Percentiles rank a stretch among this genome's conserved stretches.
These are phyloP conservation scores for Suillus placidus DNA, from an alignment of 768 basidiomycete genomes.

Conservation along the genomic window DNA sequence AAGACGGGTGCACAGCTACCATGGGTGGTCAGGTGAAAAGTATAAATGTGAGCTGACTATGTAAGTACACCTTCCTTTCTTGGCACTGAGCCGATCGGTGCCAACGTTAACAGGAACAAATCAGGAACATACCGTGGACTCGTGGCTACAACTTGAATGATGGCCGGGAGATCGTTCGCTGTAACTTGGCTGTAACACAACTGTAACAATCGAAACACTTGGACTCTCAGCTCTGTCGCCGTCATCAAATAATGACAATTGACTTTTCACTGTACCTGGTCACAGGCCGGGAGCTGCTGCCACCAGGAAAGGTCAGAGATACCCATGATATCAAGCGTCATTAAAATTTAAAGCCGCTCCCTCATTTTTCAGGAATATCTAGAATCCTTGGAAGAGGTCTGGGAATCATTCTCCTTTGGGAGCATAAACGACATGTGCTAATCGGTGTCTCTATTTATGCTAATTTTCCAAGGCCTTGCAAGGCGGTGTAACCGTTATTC, in stretches of 20 bases:
- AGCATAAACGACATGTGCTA: not conserved
- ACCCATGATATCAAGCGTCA: not conserved
- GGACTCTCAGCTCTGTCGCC: not conserved
- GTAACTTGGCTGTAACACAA: not conserved
- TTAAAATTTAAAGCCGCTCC: slow-evolving; percentile 3
- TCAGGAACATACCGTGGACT: not conserved
- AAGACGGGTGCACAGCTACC: too few relatives aligned
- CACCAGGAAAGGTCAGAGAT: slow-evolving; percentile 64
- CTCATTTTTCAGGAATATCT: slow-evolving; percentile 57
- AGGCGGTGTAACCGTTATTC: slow-evolving; percentile 90
- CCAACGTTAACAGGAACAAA: not conserved
- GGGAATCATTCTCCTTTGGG: slow-evolving; percentile 2
- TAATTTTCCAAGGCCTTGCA: slow-evolving; percentile 59
- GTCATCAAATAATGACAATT: slow-evolving; percentile 25
- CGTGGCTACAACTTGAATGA: too few relatives aligned
- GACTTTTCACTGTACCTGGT: slow-evolving; percentile 87
- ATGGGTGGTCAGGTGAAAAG: too few relatives aligned
- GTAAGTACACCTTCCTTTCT: not conserved
- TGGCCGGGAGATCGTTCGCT: not conserved
- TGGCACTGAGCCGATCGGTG: not conserved
- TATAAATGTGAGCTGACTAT: too few relatives aligned
- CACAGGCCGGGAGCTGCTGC: slow-evolving; percentile 78
- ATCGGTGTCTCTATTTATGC: not conserved
- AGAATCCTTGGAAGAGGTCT: slow-evolving; percentile 74
- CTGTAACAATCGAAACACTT: not conserved